These are phyloP conservation scores for Sicyos edulis DNA, from an alignment of 306 rosid species.

Conservation along the genomic window DNA sequence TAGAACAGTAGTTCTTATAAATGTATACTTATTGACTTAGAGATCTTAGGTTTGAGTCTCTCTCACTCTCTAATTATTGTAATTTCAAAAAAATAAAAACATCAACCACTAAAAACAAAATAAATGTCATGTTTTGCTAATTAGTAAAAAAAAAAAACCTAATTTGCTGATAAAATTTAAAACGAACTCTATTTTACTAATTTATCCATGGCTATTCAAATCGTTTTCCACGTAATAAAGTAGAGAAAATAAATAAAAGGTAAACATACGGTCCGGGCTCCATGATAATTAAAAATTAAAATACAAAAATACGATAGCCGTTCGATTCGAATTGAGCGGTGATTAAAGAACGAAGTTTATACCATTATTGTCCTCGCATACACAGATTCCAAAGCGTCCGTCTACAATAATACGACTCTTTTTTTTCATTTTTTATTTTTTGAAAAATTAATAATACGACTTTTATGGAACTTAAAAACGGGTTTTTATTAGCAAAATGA, in stretches of 20 bases:
- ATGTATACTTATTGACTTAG: too few relatives aligned
- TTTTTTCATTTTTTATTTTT: too few relatives aligned
- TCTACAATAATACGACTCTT: background rate
- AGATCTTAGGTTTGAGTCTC: too few relatives aligned
- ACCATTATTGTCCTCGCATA: background rate
- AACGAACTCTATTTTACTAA: too few relatives aligned
- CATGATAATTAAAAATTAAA: background rate
- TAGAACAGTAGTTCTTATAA: too few relatives aligned
- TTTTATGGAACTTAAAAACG: conserved; percentile 5
- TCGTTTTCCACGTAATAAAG: conserved; percentile 18
- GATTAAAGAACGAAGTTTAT: background rate
- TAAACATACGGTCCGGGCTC: background rate
- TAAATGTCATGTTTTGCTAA: too few relatives aligned
- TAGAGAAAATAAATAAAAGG: background rate
- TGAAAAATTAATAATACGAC: background rate
- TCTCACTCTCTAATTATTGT: too few relatives aligned
- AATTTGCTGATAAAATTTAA: too few relatives aligned
- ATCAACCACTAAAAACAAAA: too few relatives aligned
- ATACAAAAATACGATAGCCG: conserved; percentile 5
- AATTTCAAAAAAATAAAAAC: too few relatives aligned
- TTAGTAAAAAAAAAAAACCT: too few relatives aligned
- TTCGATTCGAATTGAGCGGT: conserved; percentile 16
- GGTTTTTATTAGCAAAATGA: conserved; percentile 9
- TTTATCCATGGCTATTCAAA: background rate
- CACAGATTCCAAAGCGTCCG: conserved; percentile 5